Conservation (phyloP, 2,329 filamentous ascomycete species). For the Clarireedia paspali region DNA sequence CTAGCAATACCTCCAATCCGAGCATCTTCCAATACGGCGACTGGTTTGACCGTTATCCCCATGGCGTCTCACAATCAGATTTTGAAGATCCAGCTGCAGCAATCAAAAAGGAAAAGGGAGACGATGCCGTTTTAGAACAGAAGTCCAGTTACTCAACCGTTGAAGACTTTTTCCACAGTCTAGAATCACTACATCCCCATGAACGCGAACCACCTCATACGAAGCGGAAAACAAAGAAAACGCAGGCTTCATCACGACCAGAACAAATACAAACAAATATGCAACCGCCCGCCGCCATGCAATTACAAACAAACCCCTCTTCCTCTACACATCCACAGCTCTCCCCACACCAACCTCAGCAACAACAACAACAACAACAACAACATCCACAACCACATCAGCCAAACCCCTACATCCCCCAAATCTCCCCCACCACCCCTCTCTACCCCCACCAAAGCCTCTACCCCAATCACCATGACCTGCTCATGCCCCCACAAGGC, state of each 20-base stretch:
- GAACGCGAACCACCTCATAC: constrained; percentile 16
- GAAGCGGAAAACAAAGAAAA: constrained; percentile 37
- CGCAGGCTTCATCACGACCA: constrained; percentile 19
- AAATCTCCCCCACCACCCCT: constrained; percentile 26
- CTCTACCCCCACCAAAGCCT: constrained; percentile 27
- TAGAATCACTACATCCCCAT: constrained; percentile 52
- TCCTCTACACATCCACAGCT: constrained; percentile 11
- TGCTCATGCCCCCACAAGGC: constrained; percentile 39
- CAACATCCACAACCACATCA: not conserved
- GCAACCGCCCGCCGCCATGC: constrained; percentile 5
- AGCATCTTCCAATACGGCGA: constrained; percentile 91
- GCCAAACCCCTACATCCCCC: constrained; percentile 16
- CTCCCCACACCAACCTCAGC: not conserved
- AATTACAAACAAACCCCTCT: not conserved
- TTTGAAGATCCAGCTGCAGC: constrained; percentile 67
- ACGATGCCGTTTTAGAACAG: constrained; percentile 84
- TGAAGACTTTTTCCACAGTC: constrained; percentile 83
- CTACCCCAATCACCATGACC: constrained; percentile 38
- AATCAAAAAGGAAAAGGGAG: constrained; percentile 66
- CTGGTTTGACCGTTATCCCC: constrained; percentile 93
- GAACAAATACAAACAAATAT: constrained; percentile 23
- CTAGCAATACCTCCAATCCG: constrained; percentile 40
- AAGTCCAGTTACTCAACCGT: constrained; percentile 88
- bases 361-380: constrained; percentile 3
- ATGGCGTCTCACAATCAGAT: constrained; percentile 78